phyloP scores from a whole-genome alignment of 208 protist species.

The Tritrichomonas foetus region DNA sequence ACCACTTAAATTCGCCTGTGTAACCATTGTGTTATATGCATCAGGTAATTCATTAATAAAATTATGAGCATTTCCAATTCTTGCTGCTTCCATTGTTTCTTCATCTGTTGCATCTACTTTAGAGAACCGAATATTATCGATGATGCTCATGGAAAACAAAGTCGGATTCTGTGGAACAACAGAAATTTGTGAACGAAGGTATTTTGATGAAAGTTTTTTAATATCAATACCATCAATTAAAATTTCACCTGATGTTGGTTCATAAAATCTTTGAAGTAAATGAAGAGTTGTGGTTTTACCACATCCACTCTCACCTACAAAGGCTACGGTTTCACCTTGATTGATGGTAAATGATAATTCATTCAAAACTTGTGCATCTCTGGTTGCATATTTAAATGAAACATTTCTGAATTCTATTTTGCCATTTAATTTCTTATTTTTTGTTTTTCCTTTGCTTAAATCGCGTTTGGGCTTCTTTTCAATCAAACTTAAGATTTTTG shows the following conservation, averaged over 20 bases:
- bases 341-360: not conserved
- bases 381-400: too few species aligned
- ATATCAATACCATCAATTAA: not conserved
- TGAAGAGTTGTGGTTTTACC: not conserved
- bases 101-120: conserved; percentile 40
- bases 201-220: not conserved
- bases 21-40: not conserved
- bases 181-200: not conserved
- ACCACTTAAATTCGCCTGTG: not conserved
- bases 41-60: not conserved
- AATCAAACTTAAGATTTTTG: not conserved
- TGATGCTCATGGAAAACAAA: conserved; percentile 55
- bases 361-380: not conserved
- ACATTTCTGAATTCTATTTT: conserved; percentile 37
- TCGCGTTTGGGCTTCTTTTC: not conserved
- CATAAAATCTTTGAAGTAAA: not conserved
- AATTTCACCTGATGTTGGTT: not conserved
- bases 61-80: not conserved
- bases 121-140: conserved; percentile 59
- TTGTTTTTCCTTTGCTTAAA: not conserved
- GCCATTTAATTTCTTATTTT: not conserved
- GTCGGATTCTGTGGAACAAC: conserved; percentile 52
- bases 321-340: not conserved
- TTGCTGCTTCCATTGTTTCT: not conserved
- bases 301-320: conserved; percentile 15